Evolutionary conservation across 257 asterid species (phyloP).

Genomic region (Thymus mandschuricus): DNA sequence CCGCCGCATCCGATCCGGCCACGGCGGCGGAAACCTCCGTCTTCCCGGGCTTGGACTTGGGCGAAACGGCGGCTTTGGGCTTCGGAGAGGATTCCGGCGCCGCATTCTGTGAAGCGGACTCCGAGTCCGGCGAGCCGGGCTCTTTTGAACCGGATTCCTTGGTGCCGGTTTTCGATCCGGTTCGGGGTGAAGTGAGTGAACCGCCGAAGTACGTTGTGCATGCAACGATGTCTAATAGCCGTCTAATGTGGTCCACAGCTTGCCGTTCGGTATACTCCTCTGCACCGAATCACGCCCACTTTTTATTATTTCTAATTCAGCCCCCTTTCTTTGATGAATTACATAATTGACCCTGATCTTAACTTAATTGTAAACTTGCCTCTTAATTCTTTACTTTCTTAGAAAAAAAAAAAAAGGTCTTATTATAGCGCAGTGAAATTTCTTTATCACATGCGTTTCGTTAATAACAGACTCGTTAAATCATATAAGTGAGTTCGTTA

Average conservation of each 20-base stretch:
- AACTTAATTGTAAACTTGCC: too few relatives aligned
- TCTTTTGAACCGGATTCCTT: conserved; percentile 42
- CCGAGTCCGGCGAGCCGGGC: conserved; percentile 40
- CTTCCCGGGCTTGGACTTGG: conserved; percentile 44
- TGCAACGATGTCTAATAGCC: conserved; percentile 70
- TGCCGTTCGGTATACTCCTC: conserved; percentile 77
- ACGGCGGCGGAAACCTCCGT: conserved; percentile 35
- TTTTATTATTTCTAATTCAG: background rate
- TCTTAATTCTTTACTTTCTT: too few relatives aligned
- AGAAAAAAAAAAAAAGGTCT: too few relatives aligned
- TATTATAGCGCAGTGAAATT: too few relatives aligned
- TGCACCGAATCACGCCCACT: conserved; percentile 30
- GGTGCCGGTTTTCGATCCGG: conserved; percentile 39
- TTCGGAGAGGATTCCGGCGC: conserved; percentile 37
- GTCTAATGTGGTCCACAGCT: conserved; percentile 69
- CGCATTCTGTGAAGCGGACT: conserved; percentile 42
- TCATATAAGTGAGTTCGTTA: too few relatives aligned
- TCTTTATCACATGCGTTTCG: too few relatives aligned
- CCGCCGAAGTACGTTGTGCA: conserved; percentile 70
- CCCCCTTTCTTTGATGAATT: background rate
- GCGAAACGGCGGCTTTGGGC: conserved; percentile 42
- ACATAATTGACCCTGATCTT: background rate
- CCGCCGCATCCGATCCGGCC: conserved; percentile 41
- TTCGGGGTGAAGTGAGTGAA: conserved; percentile 52
- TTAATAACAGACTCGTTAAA: too few relatives aligned